Percentiles rank a stretch among this genome's conserved stretches.
phyloP scores from a whole-genome alignment of 2,329 filamentous ascomycete genomes.

The Aspergillus hortae region DNA sequence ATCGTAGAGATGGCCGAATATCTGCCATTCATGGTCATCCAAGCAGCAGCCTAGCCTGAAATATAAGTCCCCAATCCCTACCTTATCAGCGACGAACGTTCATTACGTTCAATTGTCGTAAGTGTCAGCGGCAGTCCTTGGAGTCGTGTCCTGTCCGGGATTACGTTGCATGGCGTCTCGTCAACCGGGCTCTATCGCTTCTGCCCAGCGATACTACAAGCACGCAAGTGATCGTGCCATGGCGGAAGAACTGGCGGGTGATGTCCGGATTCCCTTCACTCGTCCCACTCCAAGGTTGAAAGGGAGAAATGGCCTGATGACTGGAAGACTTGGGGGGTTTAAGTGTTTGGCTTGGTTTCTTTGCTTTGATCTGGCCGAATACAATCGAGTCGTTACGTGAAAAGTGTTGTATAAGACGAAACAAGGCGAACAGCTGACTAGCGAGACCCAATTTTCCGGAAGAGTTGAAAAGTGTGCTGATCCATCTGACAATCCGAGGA shows the following conservation, averaged over 20 bases:
- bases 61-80: too few species aligned
- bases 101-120: too few species aligned
- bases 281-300: background rate
- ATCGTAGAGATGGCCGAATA: too few species aligned
- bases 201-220: background rate
- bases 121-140: too few species aligned
- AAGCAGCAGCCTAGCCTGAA: too few species aligned
- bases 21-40: too few species aligned
- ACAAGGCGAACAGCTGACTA: constrained; percentile 40
- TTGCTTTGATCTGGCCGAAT: constrained; percentile 24
- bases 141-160: background rate
- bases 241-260: background rate
- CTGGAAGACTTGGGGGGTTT: background rate
- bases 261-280: background rate
- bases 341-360: background rate
- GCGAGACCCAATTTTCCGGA: constrained; percentile 32
- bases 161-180: background rate
- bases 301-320: background rate
- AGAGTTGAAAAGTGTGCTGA: constrained; percentile 37
- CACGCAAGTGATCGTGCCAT: background rate
- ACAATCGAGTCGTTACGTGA: constrained; percentile 43
- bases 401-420: constrained; percentile 32
- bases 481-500: constrained; percentile 42
- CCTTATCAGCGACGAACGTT: too few species aligned
- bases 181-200: background rate